Evolutionary conservation across 2,329 filamentous ascomycete species (phyloP), one percentile per base, ranked within the genome.

Genomic region (Diaporthe sp.): DNA sequence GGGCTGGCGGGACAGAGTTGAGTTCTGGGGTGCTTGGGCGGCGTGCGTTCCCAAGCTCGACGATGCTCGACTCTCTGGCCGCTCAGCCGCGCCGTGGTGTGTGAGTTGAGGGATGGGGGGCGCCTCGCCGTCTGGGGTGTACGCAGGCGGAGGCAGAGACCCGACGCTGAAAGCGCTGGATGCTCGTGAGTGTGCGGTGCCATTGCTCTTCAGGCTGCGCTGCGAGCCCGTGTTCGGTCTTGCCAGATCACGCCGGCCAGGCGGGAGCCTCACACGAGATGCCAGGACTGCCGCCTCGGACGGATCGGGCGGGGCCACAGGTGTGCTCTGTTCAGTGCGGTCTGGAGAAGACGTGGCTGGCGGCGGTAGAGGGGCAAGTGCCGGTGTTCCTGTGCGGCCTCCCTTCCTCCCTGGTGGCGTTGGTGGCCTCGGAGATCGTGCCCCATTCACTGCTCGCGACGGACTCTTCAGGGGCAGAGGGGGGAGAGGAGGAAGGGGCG

Each of bases 401-500:
- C 30, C 30, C 37, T 51, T 66, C 44, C 44, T 66, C 13, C 63
- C 63, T 6, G 72, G 53, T 9, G 73, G 59, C 2, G 53, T 44
- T 71, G 63, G 63, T 37, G 63, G 63, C 3, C 63, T 51, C 6
- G 73, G 42, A 27, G 55, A 72, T 10, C 8, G 22, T 32, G 27
- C 12, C 42, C 32, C 61, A 17, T 47, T 61, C 10, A 27, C 27
- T 8, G 32, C n/a, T 19, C 47, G 32, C 7, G 47, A 50, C 25
- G 61, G 66, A 7, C 61, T 63, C 13, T 42, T 47, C 22, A 30
- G 19, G 22, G 50, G 37, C 13, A 73, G 35, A 15, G 35, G 58
- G 0, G 80, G 79, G 1, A 80, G 76, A 2, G 79, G 79, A 59
- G 80, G 80, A 32, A 83, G 76, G 1, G 80, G 79, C 12, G 79